A percentile compares a stretch with the other conserved stretches of the same genome.
phyloP scores from a whole-genome alignment of 495 filamentous ascomycete species.

The Penicillium coprophilum region DNA sequence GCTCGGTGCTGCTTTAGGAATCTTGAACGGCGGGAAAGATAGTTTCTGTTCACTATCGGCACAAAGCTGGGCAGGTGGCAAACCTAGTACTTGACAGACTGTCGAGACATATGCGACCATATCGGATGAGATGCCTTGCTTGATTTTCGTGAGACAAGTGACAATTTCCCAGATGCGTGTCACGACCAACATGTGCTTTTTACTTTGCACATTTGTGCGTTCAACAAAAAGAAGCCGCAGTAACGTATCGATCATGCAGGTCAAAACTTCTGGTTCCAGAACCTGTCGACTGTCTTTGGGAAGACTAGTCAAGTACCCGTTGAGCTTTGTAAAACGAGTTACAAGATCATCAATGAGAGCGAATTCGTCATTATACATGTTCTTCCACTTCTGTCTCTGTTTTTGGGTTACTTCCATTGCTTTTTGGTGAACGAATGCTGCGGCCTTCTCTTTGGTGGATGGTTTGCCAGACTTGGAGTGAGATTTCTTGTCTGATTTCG shows the following conservation, averaged over 20 bases:
- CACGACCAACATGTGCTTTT: not conserved
- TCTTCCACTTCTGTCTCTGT: conserved; percentile 4
- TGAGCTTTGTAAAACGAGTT: conserved; percentile 2
- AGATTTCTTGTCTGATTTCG: not conserved
- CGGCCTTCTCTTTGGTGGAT: not conserved
- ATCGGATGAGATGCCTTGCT: conserved; percentile 28
- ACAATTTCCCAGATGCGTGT: conserved; percentile 23
- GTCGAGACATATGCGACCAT: conserved; percentile 24
- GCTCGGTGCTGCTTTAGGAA: conserved; percentile 8
- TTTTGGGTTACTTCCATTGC: not conserved
- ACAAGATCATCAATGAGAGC: not conserved
- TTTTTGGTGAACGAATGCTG: conserved; percentile 3
- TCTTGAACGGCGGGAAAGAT: conserved; percentile 36
- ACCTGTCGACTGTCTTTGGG: conserved; percentile 10
- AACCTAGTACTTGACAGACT: conserved; percentile 25
- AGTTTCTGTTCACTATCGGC: conserved; percentile 18
- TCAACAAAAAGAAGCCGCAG: conserved; percentile 21
- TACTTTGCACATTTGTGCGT: not conserved
- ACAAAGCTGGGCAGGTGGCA: conserved; percentile 19
- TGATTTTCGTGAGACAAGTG: conserved; percentile 17
- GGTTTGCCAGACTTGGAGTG: conserved; percentile 1
- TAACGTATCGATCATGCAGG: conserved; percentile 48
- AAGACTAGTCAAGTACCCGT: conserved; percentile 23
- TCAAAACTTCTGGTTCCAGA: conserved; percentile 40
- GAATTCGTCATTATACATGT: not conserved